phyloP scores from a whole-genome alignment of 163 green algal species.

The Trebouxiophyceae sp. region DNA sequence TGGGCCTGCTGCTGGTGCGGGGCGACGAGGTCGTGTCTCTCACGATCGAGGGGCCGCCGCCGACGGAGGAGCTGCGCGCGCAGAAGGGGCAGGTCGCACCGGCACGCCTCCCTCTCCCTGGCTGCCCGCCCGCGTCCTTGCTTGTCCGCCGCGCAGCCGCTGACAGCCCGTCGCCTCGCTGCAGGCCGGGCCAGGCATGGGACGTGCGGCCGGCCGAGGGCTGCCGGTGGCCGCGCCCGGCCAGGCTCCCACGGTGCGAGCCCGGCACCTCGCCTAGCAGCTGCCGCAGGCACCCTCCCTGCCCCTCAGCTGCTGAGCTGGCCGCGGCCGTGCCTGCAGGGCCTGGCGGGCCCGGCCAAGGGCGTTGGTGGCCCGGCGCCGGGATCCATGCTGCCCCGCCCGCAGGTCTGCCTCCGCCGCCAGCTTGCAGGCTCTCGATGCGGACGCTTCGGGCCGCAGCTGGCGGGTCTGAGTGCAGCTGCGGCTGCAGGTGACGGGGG shows the following conservation, averaged over 20 bases:
- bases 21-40: constrained; percentile 92
- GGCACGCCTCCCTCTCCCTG: constrained; percentile 25
- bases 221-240: constrained; percentile 74
- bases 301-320: background rate
- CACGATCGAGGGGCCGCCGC: constrained; percentile 91
- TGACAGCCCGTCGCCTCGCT: no score
- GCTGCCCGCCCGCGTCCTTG: no score
- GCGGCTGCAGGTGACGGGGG: constrained; percentile 11
- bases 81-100: constrained; percentile 38
- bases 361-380: constrained; percentile 84
- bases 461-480: background rate
- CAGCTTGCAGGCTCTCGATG: no score
- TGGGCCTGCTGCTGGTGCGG: constrained; percentile 89
- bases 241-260: constrained; percentile 58
- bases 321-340: constrained; percentile 29
- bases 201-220: constrained; percentile 77
- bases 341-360: constrained; percentile 73
- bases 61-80: constrained; percentile 40
- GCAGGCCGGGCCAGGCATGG: constrained; percentile 70
- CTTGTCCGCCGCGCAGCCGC: no score
- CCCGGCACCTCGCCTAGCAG: background rate
- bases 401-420: constrained; percentile 42
- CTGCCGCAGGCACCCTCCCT: background rate
- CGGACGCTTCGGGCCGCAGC: no score
- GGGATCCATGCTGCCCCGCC: constrained; percentile 87